Base-by-base conservation (phyloP, 2,329 filamentous ascomycete species). In the Pseudogymnoascus sp. region DNA sequence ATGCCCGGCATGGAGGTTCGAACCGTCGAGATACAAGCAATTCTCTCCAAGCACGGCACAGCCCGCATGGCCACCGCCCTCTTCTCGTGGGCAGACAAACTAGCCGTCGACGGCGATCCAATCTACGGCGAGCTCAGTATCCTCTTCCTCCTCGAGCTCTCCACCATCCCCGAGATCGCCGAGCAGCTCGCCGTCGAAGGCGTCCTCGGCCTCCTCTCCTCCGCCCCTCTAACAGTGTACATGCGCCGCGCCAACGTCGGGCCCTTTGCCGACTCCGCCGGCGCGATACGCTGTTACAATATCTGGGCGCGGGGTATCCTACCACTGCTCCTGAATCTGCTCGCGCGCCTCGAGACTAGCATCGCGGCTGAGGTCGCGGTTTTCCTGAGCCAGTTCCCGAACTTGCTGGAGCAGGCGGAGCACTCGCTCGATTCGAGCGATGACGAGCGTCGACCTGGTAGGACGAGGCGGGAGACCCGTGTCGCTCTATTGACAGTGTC, bases 71-170 rank as follows among this genome's bases (percentile, higher is more conserved):
- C 92, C 0, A 87, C 88, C 5, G 91, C 90, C 35, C 81, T 99
- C 4, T 97, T 93, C 75, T 96, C 92, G 0, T 99, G 94, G 94
- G 85, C 93, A 3, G 92, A 97, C 73, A 86, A 88, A 67, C 81
- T 97, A 23, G 83, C 88, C 0, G 82, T 88, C 37, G 83, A 88
- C 63, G 85, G 87, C 29, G 93, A 97, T 71, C 93, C 94, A 0
- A 80, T 97, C 31, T 97, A 97, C 73, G 94, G 92, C 66, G 92
- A 97, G 72, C 83, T 97, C n/a, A 90, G 90, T 69, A 82, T 96
- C 41, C 81, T 92, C 26, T 95, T 97, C 74, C 81, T 99, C 12
- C 84, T 96, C 21, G 90, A 96, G 68, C 82, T 99, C 11, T 96
- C 92, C 1, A 87, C 85, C 12, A 81, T 97, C 12, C 89, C 90